phyloP scores from a whole-genome alignment of 176 grass and related monocot genomes.

The Oryza longistaminata region DNA sequence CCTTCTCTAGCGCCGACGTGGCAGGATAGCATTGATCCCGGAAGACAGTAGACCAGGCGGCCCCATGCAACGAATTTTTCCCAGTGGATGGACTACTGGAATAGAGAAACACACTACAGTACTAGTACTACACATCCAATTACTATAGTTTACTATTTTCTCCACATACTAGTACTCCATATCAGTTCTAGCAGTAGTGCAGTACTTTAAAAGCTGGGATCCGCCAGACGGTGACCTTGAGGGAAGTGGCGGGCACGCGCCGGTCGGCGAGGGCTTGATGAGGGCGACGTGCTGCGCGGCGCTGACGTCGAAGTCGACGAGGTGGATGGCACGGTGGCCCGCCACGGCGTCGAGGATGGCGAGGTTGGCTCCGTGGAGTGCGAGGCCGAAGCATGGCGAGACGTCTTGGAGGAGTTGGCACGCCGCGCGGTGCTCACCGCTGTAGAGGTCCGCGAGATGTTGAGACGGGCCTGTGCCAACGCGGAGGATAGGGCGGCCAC shows the following conservation, averaged over 20 bases:
- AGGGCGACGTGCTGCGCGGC: slow-evolving; percentile 55
- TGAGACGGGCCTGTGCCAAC: slow-evolving; percentile 15
- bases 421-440: slow-evolving; percentile 43
- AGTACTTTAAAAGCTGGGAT: slow-evolving; percentile 40
- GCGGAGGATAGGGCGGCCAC: slow-evolving; percentile 47
- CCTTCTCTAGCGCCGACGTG: background rate
- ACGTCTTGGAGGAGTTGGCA: slow-evolving; percentile 57
- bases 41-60: background rate
- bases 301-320: slow-evolving; percentile 74
- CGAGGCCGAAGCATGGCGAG: slow-evolving; percentile 71
- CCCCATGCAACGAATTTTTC: background rate
- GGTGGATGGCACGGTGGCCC: slow-evolving; percentile 49
- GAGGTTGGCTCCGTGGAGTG: slow-evolving; percentile 59
- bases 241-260: slow-evolving; percentile 26
- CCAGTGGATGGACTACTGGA: background rate
- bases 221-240: slow-evolving; percentile 67
- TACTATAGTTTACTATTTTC: background rate
- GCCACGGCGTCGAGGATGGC: slow-evolving; percentile 61
- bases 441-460: slow-evolving; percentile 36
- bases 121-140: background rate
- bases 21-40: background rate
- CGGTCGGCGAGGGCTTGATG: slow-evolving; percentile 59
- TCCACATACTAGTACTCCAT: background rate
- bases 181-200: background rate
- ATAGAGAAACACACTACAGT: background rate